phyloP scores from a whole-genome alignment of 192 early-diverging fungal species.

The Coemansia sp. region DNA sequence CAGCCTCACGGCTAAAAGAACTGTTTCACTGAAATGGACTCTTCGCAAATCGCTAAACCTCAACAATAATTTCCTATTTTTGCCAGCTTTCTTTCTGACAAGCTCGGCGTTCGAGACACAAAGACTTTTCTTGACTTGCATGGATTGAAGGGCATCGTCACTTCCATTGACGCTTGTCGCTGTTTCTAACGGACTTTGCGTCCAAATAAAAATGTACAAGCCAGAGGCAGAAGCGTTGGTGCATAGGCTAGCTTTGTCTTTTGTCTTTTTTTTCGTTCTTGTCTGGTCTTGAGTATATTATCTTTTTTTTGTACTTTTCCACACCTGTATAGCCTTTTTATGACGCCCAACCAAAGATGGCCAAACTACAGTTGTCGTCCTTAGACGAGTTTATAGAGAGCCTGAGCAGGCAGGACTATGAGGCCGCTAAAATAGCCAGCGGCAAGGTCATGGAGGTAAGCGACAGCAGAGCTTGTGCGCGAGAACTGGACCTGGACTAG shows the following conservation, averaged over 20 bases:
- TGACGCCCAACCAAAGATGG: constrained; percentile 28
- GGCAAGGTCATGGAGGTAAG: constrained; percentile 56
- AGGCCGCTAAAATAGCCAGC: constrained; percentile 48
- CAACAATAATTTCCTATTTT: too few relatives aligned
- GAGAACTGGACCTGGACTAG: neutral
- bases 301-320: neutral
- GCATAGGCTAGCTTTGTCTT: neutral
- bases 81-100: too few relatives aligned
- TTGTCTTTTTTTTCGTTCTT: neutral
- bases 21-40: too few relatives aligned
- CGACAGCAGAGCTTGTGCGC: neutral
- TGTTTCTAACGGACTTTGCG: neutral
- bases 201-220: neutral
- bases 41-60: too few relatives aligned
- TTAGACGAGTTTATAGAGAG: constrained; percentile 47
- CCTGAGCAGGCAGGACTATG: constrained; percentile 51
- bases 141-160: too few relatives aligned
- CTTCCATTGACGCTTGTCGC: too few relatives aligned
- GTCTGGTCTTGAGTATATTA: neutral
- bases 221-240: neutral
- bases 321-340: constrained; percentile 13
- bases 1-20: too few relatives aligned
- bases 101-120: too few relatives aligned
- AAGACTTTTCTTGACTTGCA: too few relatives aligned
- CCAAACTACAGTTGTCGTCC: constrained; percentile 43